Evolutionary conservation across 257 asterid species (phyloP).

Genomic region (Voacanga thouarsii): DNA sequence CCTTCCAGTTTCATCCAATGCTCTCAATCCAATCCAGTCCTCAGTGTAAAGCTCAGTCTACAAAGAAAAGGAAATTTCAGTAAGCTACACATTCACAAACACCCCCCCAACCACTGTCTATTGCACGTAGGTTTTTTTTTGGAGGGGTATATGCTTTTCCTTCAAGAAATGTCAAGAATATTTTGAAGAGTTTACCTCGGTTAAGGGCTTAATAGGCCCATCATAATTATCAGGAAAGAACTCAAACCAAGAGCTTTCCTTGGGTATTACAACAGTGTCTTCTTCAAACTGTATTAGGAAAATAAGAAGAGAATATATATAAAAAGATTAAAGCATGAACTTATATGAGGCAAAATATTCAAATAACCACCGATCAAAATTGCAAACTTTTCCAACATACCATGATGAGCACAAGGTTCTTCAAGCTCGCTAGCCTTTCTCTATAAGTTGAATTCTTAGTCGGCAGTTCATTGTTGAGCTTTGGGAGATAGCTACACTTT

Average conservation of each 20-base stretch:
- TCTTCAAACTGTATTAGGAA: conserved; percentile 21
- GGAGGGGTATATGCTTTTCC: too few species aligned
- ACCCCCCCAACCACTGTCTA: too few species aligned
- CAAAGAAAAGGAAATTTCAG: neutral
- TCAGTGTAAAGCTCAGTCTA: conserved; percentile 44
- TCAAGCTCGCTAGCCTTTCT: conserved; percentile 60
- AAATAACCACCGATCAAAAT: too few species aligned
- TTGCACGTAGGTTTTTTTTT: too few species aligned
- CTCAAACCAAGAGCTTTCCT: conserved; percentile 40
- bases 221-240: conserved; percentile 27
- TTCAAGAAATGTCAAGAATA: too few species aligned
- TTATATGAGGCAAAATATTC: neutral
- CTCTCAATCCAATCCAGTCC: conserved; percentile 80
- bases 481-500: conserved; percentile 74
- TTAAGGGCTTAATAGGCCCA: conserved; percentile 20
- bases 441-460: conserved; percentile 64
- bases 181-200: conserved; percentile 15
- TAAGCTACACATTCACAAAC: too few species aligned
- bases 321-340: too few species aligned
- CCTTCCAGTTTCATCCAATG: conserved; percentile 59
- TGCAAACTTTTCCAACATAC: conserved; percentile 25
- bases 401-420: conserved; percentile 79
- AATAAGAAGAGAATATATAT: neutral
- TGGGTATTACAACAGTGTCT: conserved; percentile 28
- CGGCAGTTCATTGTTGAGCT: conserved; percentile 76